Conservation (phyloP, 495 filamentous ascomycete genomes). For the Talaromyces ruber region DNA sequence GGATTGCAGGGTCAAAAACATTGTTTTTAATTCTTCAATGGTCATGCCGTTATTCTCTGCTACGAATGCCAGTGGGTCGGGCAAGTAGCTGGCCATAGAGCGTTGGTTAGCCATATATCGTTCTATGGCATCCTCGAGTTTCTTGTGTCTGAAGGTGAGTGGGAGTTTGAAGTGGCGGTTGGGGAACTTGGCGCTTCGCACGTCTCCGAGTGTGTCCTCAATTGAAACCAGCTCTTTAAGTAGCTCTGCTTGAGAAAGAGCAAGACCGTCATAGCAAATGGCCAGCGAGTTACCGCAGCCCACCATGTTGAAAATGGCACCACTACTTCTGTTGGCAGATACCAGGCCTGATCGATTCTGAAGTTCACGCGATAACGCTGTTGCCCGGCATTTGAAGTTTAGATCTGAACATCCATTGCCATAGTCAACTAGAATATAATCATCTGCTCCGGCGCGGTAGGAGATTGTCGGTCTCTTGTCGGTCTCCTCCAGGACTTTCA, state of each 20-base stretch:
- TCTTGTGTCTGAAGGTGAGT: constrained; percentile 42
- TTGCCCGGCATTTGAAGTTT: constrained; percentile 42
- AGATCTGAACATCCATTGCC: constrained; percentile 40
- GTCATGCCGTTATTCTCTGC: constrained; percentile 50
- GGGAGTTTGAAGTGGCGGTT: constrained; percentile 45
- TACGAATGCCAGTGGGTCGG: constrained; percentile 49
- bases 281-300: constrained; percentile 41
- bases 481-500: background rate
- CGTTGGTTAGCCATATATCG: constrained; percentile 52
- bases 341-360: constrained; percentile 10
- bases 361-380: constrained; percentile 34
- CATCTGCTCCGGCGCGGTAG: constrained; percentile 38
- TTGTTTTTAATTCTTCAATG: constrained; percentile 31
- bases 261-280: constrained; percentile 38
- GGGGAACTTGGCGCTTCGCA: constrained; percentile 36
- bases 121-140: constrained; percentile 36
- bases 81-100: constrained; percentile 48
- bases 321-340: constrained; percentile 23
- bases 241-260: constrained; percentile 24
- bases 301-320: constrained; percentile 34
- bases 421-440: constrained; percentile 46
- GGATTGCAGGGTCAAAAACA: constrained; percentile 37
- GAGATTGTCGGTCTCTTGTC: background rate
- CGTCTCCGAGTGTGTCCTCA: constrained; percentile 24
- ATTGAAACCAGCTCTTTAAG: constrained; percentile 20